Conservation (phyloP, 345 rosid genomes). For the Diplotaxis tenuifolia region DNA sequence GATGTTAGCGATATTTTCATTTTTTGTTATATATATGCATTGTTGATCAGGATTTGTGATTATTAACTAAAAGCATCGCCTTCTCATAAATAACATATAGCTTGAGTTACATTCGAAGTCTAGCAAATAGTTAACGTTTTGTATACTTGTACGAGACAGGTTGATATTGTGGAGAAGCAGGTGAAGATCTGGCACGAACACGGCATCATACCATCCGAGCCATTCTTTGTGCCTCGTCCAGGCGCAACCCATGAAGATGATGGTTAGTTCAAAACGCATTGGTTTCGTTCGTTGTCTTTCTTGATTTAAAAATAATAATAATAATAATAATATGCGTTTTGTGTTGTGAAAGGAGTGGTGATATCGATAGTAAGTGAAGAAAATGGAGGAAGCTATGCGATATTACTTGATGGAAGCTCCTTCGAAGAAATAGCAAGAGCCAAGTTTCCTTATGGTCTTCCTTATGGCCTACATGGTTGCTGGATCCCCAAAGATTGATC, state of each 20-base stretch:
- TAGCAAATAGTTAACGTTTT: neutral
- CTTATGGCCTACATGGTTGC: slow-evolving; percentile 94
- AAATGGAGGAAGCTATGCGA: slow-evolving; percentile 80
- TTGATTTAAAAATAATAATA: too few species aligned
- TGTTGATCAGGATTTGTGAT: neutral
- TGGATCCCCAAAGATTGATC: slow-evolving; percentile 65
- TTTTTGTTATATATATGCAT: neutral
- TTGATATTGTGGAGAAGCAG: slow-evolving; percentile 65
- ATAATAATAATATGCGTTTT: neutral
- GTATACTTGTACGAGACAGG: slow-evolving; percentile 40
- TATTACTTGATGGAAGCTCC: slow-evolving; percentile 71
- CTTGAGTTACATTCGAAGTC: neutral
- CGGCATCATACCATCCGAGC: slow-evolving; percentile 88
- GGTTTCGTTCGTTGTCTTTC: neutral
- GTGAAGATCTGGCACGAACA: slow-evolving; percentile 83
- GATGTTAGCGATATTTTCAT: neutral
- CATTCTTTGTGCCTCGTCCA: slow-evolving; percentile 83
- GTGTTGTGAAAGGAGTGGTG: slow-evolving; percentile 59
- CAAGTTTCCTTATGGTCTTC: slow-evolving; percentile 87
- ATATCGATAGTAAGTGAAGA: slow-evolving; percentile 77
- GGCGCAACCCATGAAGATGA: slow-evolving; percentile 88
- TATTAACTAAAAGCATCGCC: neutral
- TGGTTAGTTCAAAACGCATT: slow-evolving; percentile 46
- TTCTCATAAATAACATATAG: neutral
- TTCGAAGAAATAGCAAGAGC: slow-evolving; percentile 95